Evolutionary conservation across 257 asterid species (phyloP), one percentile per base, ranked within the genome.

Genomic region (Rehmannia glutinosa): DNA sequence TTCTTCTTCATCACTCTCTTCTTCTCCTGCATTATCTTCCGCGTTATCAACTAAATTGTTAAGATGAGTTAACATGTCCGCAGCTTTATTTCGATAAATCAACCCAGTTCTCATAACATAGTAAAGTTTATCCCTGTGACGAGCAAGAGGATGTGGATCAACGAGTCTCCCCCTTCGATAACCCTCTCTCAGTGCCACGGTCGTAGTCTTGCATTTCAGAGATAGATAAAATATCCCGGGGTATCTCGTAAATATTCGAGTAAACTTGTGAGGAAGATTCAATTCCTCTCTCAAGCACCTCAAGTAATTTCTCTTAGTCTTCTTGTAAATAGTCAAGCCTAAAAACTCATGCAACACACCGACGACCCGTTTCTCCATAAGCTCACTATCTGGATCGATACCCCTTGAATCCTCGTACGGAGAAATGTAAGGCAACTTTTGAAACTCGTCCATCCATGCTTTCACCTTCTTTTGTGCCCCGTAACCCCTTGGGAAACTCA

Each of bases 371-470:
- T 90, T 93, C 91, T 93, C 99, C 96, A 93, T 90, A 33, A 93
- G 92, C 73, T 93, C 96, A 32, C 97, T 90, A 32, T 80, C 54
- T 2, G 96, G 95, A 53, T 90, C 96, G 27, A 93, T 88, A 60
- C 87, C 86, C 53, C 83, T 78, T 16, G 92, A 83, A 73, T 90
- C 96, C 76, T 86, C 97, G 16, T 93, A 93, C 2, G 97, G 97
- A 3, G 99, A 93, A 61, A 93, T 90, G 79, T 90, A 93, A 1
- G 99, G 99, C 56, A 93, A 73, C 74, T 93, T 93, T 19, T 93
- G 97, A 42, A 93, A 93, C 64, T 93, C 99, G 21, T 90, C 92
- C 97, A 93, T 93, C 99, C 99, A 93, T 3, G 86, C 91, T 63
- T 80, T 88, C 60, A 93, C 99, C 87, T 88, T 93, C 60, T 88